These are phyloP conservation scores for Saussurea involucrata DNA, from an alignment of 129 eudicot genomes.

Conservation along the genomic window DNA sequence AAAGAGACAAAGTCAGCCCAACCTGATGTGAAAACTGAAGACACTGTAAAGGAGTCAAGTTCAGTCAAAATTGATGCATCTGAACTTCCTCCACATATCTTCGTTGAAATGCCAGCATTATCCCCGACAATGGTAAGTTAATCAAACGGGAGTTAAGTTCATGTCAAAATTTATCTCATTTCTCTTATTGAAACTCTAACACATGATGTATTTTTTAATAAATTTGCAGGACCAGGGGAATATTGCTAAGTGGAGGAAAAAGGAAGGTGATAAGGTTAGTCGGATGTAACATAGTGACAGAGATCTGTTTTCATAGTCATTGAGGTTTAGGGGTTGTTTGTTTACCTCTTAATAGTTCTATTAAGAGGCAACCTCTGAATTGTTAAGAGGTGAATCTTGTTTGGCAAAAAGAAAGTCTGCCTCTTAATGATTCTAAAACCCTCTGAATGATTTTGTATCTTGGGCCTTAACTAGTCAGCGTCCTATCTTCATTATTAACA, in stretches of 20 bases:
- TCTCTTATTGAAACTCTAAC: constrained; percentile 3
- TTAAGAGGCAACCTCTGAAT: no score
- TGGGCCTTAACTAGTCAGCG: no score
- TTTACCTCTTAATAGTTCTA: no score
- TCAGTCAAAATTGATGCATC: constrained; percentile 52
- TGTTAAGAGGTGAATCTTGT: no score
- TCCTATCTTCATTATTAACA: no score
- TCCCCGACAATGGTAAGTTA: constrained; percentile 90
- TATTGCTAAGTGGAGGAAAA: constrained; percentile 73
- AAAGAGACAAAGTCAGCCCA: constrained; percentile 48
- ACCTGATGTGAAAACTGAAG: constrained; percentile 31
- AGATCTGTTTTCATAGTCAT: background rate
- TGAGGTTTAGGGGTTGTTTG: no score
- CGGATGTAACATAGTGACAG: background rate
- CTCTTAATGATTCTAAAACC: no score
- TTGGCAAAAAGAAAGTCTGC: no score
- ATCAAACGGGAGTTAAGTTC: constrained; percentile 2
- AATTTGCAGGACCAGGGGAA: constrained; percentile 79
- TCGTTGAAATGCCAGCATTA: constrained; percentile 92
- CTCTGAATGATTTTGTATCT: no score
- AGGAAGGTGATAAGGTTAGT: constrained; percentile 97
- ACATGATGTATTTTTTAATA: constrained; percentile 6
- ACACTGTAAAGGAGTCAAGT: constrained; percentile 38
- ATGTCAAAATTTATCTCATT: constrained; percentile 11
- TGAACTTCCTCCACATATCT: constrained; percentile 85